Base-by-base conservation (phyloP, 208 protist genomes). In the Trypanosomatidae sp. region DNA sequence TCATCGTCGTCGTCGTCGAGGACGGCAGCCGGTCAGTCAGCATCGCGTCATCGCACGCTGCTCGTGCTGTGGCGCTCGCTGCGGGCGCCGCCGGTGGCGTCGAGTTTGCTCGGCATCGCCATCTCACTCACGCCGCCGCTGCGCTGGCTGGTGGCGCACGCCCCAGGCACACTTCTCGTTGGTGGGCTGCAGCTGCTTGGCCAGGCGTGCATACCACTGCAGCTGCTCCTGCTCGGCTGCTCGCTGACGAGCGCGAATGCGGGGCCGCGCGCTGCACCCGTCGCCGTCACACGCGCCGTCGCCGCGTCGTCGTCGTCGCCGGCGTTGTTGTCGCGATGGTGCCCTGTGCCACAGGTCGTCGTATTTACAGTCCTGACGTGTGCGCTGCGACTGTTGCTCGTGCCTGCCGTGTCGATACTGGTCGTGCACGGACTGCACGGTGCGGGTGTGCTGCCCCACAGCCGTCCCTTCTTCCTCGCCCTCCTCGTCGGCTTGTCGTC, bases 71-170 rank as follows among this genome's bases (percentile, higher is more conserved):
- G n/a, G n/a, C 30, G 30, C n/a, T 11, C 72, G 4, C 27, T 88
- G 0, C 6, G 61, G 45, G 69, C 54, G 4, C 79, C 71, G 7
- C 54, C 66, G 2, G 63, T 88, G 20, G 48, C 57, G 28, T 57
- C 44, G 28, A 74, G 61, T 42, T 23, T 88, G 25, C 39, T 66
- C 39, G 68, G 60, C 42, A 50, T 88, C 15, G n/a, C 64, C 32
- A 71, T 88, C 51, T 71, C 71, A 3, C 61, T 85, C 2, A 59
- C 64, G 8, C 71, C 73, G 4, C 79, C 73, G 33, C 54, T 88
- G 42, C 71, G 66, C 22, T 84, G 74, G 75, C 22, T 78, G 10
- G 68, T 66, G 4, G 42, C 64, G 54, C 58, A 56, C 28, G 54
- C 61, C 16, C 21, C 46, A 0, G 68, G 67, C 18, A 53, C 67